A percentile compares a stretch with the other conserved stretches of the same genome.
phyloP scores from a whole-genome alignment of 805 yeast species.

The Zygoascus biomembranicola region DNA sequence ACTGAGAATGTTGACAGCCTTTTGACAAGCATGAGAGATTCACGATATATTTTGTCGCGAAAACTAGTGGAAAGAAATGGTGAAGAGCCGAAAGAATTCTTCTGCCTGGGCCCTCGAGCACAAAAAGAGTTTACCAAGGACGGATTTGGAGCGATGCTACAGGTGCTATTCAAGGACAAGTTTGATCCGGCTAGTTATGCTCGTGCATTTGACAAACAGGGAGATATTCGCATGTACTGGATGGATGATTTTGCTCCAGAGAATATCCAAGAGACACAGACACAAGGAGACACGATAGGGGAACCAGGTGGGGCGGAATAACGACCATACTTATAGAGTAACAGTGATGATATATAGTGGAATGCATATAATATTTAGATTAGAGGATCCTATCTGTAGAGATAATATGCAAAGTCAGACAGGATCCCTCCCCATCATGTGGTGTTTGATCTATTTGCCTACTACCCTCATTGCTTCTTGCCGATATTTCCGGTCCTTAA shows the following conservation, averaged over 20 bases:
- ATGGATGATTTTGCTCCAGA: background rate
- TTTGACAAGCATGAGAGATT: background rate
- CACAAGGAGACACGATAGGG: background rate
- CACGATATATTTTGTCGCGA: background rate
- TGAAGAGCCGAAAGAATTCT: background rate
- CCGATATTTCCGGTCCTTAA: slow-evolving; percentile 28
- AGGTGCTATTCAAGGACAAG: background rate
- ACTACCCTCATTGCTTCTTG: background rate
- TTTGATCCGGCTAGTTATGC: background rate
- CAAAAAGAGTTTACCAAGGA: background rate
- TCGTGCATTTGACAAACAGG: background rate
- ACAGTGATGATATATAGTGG: background rate
- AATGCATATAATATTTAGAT: background rate
- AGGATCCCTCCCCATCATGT: too few relatives aligned
- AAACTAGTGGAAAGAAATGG: background rate
- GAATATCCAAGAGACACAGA: background rate
- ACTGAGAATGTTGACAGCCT: background rate
- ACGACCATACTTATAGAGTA: too few relatives aligned
- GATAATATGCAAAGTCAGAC: too few relatives aligned
- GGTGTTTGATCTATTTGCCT: too few relatives aligned
- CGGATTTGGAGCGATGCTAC: background rate
- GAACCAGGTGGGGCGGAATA: background rate
- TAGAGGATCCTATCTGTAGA: too few relatives aligned
- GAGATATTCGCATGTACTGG: background rate
- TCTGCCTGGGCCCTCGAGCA: background rate